Conservation (phyloP, 495 filamentous ascomycete species). For the Copromyces sp. region DNA sequence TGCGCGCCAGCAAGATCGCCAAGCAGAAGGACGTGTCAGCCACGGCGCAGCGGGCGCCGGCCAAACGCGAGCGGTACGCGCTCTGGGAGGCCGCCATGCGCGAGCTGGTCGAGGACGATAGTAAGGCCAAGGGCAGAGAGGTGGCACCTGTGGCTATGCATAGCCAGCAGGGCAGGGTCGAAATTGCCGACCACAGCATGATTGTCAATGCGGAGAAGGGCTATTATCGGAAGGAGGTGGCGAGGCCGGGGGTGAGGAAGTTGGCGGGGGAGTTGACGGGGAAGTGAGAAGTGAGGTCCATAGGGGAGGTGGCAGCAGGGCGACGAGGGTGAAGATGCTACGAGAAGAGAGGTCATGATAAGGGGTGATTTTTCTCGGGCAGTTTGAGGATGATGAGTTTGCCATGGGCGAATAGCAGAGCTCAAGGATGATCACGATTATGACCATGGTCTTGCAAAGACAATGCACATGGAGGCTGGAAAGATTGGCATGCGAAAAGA, state of each 20-base stretch:
- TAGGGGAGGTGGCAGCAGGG: not conserved
- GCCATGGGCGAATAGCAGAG: not conserved
- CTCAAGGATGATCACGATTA: not conserved
- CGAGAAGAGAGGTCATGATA: not conserved
- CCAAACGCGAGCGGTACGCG: slow-evolving; percentile 26
- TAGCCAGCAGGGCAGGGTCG: slow-evolving; percentile 21
- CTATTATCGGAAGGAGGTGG: slow-evolving; percentile 26
- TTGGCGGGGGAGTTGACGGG: slow-evolving; percentile 6
- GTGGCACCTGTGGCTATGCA: slow-evolving; percentile 52
- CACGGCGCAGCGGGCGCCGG: slow-evolving; percentile 24
- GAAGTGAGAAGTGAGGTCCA: not conserved
- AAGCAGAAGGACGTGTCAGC: slow-evolving; percentile 38
- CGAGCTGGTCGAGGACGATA: slow-evolving; percentile 25
- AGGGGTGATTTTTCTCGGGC: not conserved
- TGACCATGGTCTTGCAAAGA: not conserved
- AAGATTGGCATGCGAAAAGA: not conserved
- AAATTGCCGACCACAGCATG: slow-evolving; percentile 40
- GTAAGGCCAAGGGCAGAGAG: slow-evolving; percentile 56
- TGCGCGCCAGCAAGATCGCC: slow-evolving; percentile 37
- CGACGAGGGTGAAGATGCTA: not conserved
- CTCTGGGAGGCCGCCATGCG: slow-evolving; percentile 37
- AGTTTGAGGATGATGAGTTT: not conserved
- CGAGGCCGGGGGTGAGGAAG: slow-evolving; percentile 16
- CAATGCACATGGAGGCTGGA: not conserved
- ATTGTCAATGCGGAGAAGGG: slow-evolving; percentile 34